Conservation (phyloP, 257 asterid species). For the Petrea volubilis region DNA sequence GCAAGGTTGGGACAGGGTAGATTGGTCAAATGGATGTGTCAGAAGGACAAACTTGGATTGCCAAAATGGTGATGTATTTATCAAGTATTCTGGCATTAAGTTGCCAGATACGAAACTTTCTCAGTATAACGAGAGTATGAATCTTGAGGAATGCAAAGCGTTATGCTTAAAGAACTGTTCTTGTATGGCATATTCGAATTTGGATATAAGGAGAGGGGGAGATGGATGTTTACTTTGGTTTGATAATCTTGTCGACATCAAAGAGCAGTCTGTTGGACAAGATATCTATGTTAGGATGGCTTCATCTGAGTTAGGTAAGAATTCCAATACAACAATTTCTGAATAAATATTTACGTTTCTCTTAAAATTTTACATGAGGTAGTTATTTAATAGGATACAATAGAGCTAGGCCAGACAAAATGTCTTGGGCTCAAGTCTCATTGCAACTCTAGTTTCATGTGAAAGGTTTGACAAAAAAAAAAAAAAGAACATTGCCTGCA, state of each 20-base stretch:
- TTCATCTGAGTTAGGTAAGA: constrained; percentile 29
- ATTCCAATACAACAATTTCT: too few species aligned
- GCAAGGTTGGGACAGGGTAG: constrained; percentile 20
- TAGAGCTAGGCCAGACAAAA: too few species aligned
- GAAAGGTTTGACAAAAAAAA: too few species aligned
- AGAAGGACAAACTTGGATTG: constrained; percentile 29
- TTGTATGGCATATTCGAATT: constrained; percentile 35
- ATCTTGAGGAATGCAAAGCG: constrained; percentile 26
- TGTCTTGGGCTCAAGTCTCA: too few species aligned
- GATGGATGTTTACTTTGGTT: constrained; percentile 34
- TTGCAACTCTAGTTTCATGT: too few species aligned
- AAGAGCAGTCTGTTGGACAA: constrained; percentile 26
- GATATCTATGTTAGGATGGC: constrained; percentile 34
- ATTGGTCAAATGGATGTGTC: constrained; percentile 37
- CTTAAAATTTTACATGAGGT: too few species aligned
- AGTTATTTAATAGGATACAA: too few species aligned
- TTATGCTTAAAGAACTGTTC: constrained; percentile 35
- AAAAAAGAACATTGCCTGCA: too few species aligned
- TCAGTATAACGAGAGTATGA: constrained; percentile 26
- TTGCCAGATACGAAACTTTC: constrained; percentile 30
- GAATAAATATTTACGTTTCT: neutral
- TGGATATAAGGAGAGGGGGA: constrained; percentile 23
- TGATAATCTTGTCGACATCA: constrained; percentile 33
- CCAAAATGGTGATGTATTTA: constrained; percentile 23
- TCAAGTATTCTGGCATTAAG: constrained; percentile 27